These are phyloP conservation scores for Mycena crocata DNA, from an alignment of 768 basidiomycete species.

Conservation along the genomic window DNA sequence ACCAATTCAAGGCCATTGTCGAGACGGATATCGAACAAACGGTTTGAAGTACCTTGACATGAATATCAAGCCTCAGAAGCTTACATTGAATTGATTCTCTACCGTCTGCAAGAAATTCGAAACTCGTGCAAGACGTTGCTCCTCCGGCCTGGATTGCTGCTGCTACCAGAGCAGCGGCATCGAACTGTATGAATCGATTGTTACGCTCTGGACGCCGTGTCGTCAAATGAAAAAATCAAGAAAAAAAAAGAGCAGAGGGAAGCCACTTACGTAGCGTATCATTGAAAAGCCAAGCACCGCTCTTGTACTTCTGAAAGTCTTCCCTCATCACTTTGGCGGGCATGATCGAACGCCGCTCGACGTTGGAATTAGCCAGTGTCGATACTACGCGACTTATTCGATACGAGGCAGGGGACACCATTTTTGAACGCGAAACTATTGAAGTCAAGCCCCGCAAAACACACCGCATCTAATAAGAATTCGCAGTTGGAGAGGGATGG, in stretches of 20 bases:
- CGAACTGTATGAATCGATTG: neutral
- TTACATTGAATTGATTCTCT: neutral
- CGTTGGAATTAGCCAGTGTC: no score
- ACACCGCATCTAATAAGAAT: no score
- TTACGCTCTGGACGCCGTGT: neutral
- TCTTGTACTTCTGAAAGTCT: constrained; percentile 10
- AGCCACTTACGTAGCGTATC: constrained; percentile 1
- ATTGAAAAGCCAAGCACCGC: constrained; percentile 12
- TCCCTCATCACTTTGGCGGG: no score
- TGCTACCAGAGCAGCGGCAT: constrained; percentile 1
- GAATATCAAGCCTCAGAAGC: neutral
- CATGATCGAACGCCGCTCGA: no score
- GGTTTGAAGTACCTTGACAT: constrained; percentile 37
- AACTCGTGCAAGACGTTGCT: constrained; percentile 5
- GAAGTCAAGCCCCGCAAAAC: no score
- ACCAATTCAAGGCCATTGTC: constrained; percentile 39
- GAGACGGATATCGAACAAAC: constrained; percentile 38
- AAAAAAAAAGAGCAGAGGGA: neutral
- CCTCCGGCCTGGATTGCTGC: neutral
- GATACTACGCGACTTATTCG: no score
- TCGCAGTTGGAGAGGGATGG: no score
- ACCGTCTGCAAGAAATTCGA: constrained; percentile 7
- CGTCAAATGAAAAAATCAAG: neutral
- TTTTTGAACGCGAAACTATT: no score
- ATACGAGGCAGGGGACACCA: no score